phyloP scores from a whole-genome alignment of 805 yeast genomes.

The Kregervanrija pseudodelftensis region DNA sequence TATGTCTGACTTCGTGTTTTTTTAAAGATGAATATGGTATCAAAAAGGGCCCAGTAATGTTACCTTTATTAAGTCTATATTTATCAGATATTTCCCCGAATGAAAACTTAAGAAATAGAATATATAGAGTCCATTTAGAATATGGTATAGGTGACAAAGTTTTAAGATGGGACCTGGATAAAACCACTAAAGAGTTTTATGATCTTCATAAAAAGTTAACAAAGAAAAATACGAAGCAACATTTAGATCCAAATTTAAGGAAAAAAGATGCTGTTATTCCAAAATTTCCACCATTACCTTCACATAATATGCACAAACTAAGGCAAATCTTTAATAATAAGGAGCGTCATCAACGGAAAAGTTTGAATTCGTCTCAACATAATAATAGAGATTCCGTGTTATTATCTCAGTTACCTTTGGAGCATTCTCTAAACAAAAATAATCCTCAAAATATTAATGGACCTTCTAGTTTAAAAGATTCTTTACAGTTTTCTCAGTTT shows the following conservation, averaged over 20 bases:
- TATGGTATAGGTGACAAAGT: constrained; percentile 82
- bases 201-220: constrained; percentile 61
- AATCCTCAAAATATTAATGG: too few species aligned
- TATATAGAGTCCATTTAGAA: constrained; percentile 67
- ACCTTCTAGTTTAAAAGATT: too few species aligned
- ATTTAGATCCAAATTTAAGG: constrained; percentile 40
- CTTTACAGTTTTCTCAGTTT: too few species aligned
- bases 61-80: constrained; percentile 64
- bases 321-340: too few species aligned
- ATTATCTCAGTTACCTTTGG: too few species aligned
- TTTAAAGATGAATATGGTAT: constrained; percentile 69
- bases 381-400: too few species aligned
- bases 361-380: too few species aligned
- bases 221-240: constrained; percentile 3
- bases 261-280: constrained; percentile 22
- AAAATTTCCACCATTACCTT: too few species aligned
- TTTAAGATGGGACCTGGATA: constrained; percentile 72
- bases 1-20: constrained; percentile 68
- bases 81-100: constrained; percentile 44
- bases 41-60: constrained; percentile 73
- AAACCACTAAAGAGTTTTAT: constrained; percentile 65
- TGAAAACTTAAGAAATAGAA: constrained; percentile 31
- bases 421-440: too few species aligned
- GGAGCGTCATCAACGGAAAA: too few species aligned
- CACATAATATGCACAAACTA: too few species aligned